A percentile compares a stretch with the other conserved stretches of the same genome.
phyloP scores from a whole-genome alignment of 345 rosid genomes.

The Litchi chinensis region DNA sequence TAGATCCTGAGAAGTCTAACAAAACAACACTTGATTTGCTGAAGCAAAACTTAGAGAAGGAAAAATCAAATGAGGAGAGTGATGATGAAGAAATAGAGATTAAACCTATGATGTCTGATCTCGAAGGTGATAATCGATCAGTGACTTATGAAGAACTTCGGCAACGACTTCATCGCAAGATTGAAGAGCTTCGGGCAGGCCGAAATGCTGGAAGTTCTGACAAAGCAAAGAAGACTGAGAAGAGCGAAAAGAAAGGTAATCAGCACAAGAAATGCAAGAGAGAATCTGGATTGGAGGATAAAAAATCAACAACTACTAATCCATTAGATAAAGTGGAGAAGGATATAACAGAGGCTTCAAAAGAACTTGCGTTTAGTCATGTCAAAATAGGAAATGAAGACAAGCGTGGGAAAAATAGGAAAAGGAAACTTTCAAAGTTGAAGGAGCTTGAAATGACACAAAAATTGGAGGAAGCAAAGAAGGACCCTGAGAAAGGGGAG shows the following conservation, averaged over 20 bases:
- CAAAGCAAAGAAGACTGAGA: slow-evolving; percentile 29
- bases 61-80: slow-evolving; percentile 37
- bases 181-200: slow-evolving; percentile 67
- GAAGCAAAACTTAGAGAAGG: slow-evolving; percentile 70
- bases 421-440: slow-evolving; percentile 58
- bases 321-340: slow-evolving; percentile 48
- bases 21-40: slow-evolving; percentile 65
- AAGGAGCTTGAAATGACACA: slow-evolving; percentile 72
- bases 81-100: slow-evolving; percentile 49
- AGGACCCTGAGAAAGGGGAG: slow-evolving; percentile 79
- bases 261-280: slow-evolving; percentile 65
- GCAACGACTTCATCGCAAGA: slow-evolving; percentile 62
- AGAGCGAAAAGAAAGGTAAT: slow-evolving; percentile 28
- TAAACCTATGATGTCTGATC: slow-evolving; percentile 37
- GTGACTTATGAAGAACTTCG: slow-evolving; percentile 79
- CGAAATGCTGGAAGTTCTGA: slow-evolving; percentile 43
- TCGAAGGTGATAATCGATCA: slow-evolving; percentile 43
- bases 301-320: slow-evolving; percentile 27
- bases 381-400: slow-evolving; percentile 71
- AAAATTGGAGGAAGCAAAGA: slow-evolving; percentile 65
- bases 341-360: slow-evolving; percentile 71
- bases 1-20: slow-evolving; percentile 67
- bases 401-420: slow-evolving; percentile 55
- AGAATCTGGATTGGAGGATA: slow-evolving; percentile 45
- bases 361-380: slow-evolving; percentile 68